Conservation (phyloP, 768 basidiomycete species). For the Mycena vulgaris region DNA sequence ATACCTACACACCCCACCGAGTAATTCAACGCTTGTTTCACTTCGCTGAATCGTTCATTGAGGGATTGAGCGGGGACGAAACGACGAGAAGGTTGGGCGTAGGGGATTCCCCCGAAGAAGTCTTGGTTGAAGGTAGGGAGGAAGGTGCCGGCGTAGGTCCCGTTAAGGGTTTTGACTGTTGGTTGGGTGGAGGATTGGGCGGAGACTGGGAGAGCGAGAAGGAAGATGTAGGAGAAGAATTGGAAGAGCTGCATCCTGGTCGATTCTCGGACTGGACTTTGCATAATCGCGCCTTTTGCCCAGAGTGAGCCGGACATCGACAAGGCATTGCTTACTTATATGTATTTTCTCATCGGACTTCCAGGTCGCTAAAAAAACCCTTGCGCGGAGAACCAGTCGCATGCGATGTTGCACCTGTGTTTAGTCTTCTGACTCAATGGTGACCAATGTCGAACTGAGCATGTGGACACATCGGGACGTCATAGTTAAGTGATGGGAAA, state of each 20-base stretch:
- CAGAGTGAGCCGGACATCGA: slow-evolving; percentile 24
- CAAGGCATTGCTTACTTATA: slow-evolving; percentile 31
- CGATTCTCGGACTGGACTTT: slow-evolving; percentile 27
- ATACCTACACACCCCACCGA: slow-evolving; percentile 32
- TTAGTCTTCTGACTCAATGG: slow-evolving; percentile 25
- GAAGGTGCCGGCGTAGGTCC: slow-evolving; percentile 30
- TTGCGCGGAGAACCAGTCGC: slow-evolving; percentile 21
- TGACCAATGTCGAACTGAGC: slow-evolving; percentile 30
- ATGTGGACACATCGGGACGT: slow-evolving; percentile 21
- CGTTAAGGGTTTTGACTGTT: slow-evolving; percentile 29
- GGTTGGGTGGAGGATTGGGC: slow-evolving; percentile 30
- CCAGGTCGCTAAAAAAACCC: slow-evolving; percentile 23
- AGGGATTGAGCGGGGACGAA: slow-evolving; percentile 33
- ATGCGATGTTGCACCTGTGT: slow-evolving; percentile 27
- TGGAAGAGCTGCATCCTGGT: slow-evolving; percentile 28
- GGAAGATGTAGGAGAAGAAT: slow-evolving; percentile 26
- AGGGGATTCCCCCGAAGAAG: slow-evolving; percentile 30
- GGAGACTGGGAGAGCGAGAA: slow-evolving; percentile 27
- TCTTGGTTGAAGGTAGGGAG: slow-evolving; percentile 31
- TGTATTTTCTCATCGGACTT: slow-evolving; percentile 27
- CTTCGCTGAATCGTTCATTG: slow-evolving; percentile 27
- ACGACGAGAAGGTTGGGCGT: slow-evolving; percentile 31
- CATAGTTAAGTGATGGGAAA: slow-evolving; percentile 23
- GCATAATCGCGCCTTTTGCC: slow-evolving; percentile 28
- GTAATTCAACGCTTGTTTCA: slow-evolving; percentile 30